phyloP scores from a whole-genome alignment of 208 protist species.

The Paratrypanosoma confusum region DNA sequence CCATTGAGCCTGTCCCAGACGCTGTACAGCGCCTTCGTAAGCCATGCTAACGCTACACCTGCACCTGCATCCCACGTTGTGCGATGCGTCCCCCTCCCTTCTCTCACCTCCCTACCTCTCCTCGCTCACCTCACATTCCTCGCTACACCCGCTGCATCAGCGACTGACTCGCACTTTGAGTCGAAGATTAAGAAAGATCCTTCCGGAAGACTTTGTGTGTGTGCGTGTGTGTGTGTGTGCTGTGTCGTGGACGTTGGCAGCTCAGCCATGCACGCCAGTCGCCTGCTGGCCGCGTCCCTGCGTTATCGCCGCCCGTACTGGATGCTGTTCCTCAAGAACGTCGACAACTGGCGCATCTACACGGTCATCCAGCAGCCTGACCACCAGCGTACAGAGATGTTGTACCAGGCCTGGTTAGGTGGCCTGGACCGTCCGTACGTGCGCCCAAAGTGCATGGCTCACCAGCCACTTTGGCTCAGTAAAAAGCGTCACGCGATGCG shows the following conservation, averaged over 20 bases:
- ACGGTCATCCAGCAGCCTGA: conserved; percentile 86
- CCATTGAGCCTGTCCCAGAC: too few species aligned
- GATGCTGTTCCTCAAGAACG: conserved; percentile 85
- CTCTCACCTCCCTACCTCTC: too few species aligned
- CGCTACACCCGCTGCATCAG: too few species aligned
- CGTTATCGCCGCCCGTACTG: conserved; percentile 47
- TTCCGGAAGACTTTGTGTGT: background rate
- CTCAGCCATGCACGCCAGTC: conserved; percentile 22
- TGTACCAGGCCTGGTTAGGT: conserved; percentile 87
- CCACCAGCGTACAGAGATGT: conserved; percentile 86
- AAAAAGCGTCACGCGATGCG: conserved; percentile 80
- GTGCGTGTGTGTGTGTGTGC: background rate
- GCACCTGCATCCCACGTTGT: too few species aligned
- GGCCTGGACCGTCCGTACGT: conserved; percentile 83
- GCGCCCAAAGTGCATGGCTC: conserved; percentile 84
- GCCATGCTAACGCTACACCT: too few species aligned
- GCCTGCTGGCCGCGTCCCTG: conserved; percentile 17
- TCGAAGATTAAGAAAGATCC: conserved; percentile 1
- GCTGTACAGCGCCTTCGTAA: too few species aligned
- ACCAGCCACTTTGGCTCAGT: conserved; percentile 81
- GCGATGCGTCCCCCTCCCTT: too few species aligned
- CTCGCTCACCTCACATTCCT: too few species aligned
- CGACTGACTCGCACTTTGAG: background rate
- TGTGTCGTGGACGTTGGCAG: background rate
- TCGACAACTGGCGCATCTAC: conserved; percentile 89